phyloP scores from a whole-genome alignment of 2,329 filamentous ascomycete species.

The Pseudogymnoascus sp. region DNA sequence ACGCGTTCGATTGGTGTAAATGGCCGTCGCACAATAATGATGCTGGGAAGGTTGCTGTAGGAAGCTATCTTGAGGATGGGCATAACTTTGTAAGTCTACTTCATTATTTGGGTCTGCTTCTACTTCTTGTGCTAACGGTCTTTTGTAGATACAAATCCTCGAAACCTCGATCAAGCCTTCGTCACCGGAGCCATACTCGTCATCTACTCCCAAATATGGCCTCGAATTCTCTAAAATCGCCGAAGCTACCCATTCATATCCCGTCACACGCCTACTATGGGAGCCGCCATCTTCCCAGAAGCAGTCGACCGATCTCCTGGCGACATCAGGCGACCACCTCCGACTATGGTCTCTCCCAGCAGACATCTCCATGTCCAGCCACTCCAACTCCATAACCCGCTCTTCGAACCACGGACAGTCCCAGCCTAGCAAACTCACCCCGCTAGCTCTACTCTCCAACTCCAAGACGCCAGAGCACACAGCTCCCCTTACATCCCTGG shows the following conservation, averaged over 20 bases:
- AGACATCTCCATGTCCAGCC: conserved; percentile 44
- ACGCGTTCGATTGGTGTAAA: conserved; percentile 99
- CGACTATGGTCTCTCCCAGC: conserved; percentile 86
- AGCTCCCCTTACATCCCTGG: conserved; percentile 86
- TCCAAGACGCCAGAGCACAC: conserved; percentile 98
- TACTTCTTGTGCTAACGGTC: neutral
- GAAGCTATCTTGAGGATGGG: conserved; percentile 93
- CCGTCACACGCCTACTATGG: conserved; percentile 91
- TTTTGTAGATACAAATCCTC: conserved; percentile 81
- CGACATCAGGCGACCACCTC: conserved; percentile 90
- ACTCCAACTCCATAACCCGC: conserved; percentile 59
- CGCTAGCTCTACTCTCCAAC: conserved; percentile 86
- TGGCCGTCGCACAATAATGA: conserved; percentile 76
- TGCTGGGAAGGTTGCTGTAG: conserved; percentile 86
- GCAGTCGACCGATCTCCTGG: conserved; percentile 86
- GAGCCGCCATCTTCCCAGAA: conserved; percentile 93
- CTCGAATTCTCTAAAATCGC: conserved; percentile 90
- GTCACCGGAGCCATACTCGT: conserved; percentile 56
- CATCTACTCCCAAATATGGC: conserved; percentile 62
- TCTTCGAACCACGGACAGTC: conserved; percentile 51
- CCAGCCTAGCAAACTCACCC: conserved; percentile 72
- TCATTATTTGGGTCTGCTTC: neutral
- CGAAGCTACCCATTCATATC: conserved; percentile 95
- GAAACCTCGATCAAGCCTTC: conserved; percentile 73
- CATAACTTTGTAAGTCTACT: conserved; percentile 76